Base-by-base conservation (phyloP, 805 yeast genomes). In the Kodamaea kaohsiungensis region DNA sequence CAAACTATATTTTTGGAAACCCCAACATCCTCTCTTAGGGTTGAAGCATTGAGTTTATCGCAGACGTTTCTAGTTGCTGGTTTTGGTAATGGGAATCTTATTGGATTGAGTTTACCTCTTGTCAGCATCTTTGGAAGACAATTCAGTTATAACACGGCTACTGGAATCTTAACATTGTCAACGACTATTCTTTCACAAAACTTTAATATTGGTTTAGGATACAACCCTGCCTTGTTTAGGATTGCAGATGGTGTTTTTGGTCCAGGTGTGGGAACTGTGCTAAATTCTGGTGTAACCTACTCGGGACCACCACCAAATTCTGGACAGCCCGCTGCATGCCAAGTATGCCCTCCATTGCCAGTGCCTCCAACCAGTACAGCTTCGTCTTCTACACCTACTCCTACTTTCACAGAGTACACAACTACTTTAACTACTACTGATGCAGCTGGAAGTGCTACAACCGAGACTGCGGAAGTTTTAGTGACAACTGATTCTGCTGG, bases 31-130 rank as follows among this genome's bases (percentile, higher is more conserved):
- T 6, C 51, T 13, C 35, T 59, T 9, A 42, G 53, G 15, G 62
- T 56, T 13, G 59, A 59, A 37, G 64, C 67, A 46, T 58, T 60
- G 48, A 58, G 58, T 48, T 49, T 52, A n/a, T 37, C 56, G 10
- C 65, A 63, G 56, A 57, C 64, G 27, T 61, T 56, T 55, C 61
- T 58, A 1, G 68, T 67, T 49, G 64, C 64, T 30, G 70, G 70
- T 13, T 67, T 59, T 56, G 72, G 72, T 52, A 58, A 59, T 47
- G 69, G 68, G 12, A 67, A 67, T 53, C 49, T 58, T 17, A 48
- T 65, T 37, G 58, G 60, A 57, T 48, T 54, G 19, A 47, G 53
- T 19, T 49, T 53, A 18, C 22, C 53, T 13, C 57, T 57, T 16
- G 49, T 49, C 33, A 30, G 30, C 30, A 9, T 45, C 5, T 17